Percentiles rank a stretch among this genome's conserved stretches.
Evolutionary conservation across 352 stramenopile species (phyloP).

Genomic region (Pythium brassicae): DNA sequence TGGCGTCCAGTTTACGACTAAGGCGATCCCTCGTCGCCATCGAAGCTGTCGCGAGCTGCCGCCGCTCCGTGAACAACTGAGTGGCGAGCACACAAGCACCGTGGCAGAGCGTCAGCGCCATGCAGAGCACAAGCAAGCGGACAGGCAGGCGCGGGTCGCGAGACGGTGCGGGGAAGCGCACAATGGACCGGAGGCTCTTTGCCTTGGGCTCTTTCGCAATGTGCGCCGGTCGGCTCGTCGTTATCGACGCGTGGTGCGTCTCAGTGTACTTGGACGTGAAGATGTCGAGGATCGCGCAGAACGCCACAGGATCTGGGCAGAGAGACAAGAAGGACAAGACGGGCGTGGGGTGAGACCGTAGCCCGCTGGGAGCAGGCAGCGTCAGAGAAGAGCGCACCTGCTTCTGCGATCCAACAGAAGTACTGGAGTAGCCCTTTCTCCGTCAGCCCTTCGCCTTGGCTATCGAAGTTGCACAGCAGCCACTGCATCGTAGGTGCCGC

Average conservation of each 20-base stretch:
- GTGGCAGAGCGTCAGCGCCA: background rate
- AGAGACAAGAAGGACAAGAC: background rate
- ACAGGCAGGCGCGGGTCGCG: too few species aligned
- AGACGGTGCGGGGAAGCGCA: background rate
- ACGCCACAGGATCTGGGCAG: slow-evolving; percentile 42
- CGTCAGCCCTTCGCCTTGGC: slow-evolving; percentile 28
- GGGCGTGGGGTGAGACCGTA: too few species aligned
- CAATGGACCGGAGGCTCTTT: slow-evolving; percentile 16
- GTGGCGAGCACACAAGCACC: background rate
- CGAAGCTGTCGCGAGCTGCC: background rate
- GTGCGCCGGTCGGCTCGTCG: slow-evolving; percentile 11
- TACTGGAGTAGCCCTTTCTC: slow-evolving; percentile 61
- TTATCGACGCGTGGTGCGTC: slow-evolving; percentile 46
- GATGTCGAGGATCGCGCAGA: slow-evolving; percentile 51
- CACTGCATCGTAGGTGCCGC: slow-evolving; percentile 30
- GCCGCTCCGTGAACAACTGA: slow-evolving; percentile 12
- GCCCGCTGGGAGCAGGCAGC: too few species aligned
- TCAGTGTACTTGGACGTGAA: slow-evolving; percentile 60
- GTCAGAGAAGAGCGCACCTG: slow-evolving; percentile 22
- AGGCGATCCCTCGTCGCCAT: background rate
- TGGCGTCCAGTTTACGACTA: background rate
- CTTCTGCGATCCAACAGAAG: slow-evolving; percentile 64
- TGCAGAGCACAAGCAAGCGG: background rate
- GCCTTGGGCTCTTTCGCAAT: slow-evolving; percentile 12
- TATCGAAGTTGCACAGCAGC: slow-evolving; percentile 56